Evolutionary conservation across 2,329 filamentous ascomycete genomes (phyloP), one percentile per base, ranked within the genome.

Genomic region (Fusarium nelsonii): DNA sequence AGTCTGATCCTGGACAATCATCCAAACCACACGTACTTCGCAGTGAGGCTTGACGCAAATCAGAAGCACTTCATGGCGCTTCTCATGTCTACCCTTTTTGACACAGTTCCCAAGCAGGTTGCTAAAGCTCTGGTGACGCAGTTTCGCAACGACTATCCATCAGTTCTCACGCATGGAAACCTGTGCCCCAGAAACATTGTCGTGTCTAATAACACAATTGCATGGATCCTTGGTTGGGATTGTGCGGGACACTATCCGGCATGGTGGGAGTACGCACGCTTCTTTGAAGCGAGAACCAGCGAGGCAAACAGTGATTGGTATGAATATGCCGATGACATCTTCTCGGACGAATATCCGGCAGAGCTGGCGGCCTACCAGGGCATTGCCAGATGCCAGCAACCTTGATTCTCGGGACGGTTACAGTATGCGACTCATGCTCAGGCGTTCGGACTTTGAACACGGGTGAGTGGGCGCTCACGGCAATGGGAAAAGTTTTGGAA

Each of bases 261-360:
- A 16, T 79, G 77, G 77, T 78, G 77, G 77, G 76, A 79, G 9
- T 79, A 78, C 45, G 76, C 69, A 57, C 77, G 77, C 43, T 79
- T 79, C 54, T 78, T 78, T 37, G 77, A 79, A 51, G 70, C 76
- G 8, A 66, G 64, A 18, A 77, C 75, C 34, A n/a, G 55, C 2
- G 41, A 63, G 10, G 53, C 61, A 28, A 78, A 77, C 44, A 53
- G 63, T 12, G 76, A 78, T 55, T 79, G 76, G 77, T 78, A 77
- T 23, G 66, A 73, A 4, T 78, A 77, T 50, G 75, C 74, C 15
- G 28, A 50, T n/a, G 66, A 74, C 3, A 77, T 78, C 14, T 79
- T 79, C 36, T 48, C 34, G 0, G 64, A 64, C 1, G 59, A 68
- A 30, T 76, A 65, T 50, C 67, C 66, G 3, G n/a, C 18, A 10